phyloP scores from a whole-genome alignment of 257 asterid genomes.

The Verbascum thapsus region DNA sequence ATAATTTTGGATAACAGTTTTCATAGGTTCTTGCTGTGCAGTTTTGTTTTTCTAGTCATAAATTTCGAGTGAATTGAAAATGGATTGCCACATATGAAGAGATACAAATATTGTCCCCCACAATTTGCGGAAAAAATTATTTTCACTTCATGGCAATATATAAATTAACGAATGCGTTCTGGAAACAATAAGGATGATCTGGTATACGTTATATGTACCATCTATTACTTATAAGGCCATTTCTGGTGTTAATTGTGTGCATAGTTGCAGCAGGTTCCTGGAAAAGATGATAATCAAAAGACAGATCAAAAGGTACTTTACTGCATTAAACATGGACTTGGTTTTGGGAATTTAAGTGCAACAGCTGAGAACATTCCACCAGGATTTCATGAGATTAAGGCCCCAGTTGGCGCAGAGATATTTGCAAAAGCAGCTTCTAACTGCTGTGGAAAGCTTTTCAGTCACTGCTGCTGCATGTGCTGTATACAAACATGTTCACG shows the following conservation, averaged over 20 bases:
- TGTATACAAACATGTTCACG: conserved; percentile 61
- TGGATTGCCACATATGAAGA: too few relatives aligned
- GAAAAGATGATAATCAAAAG: conserved; percentile 36
- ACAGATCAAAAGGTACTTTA: conserved; percentile 34
- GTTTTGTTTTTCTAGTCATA: too few relatives aligned
- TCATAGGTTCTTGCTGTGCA: too few relatives aligned
- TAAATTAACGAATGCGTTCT: not conserved
- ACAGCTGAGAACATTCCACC: conserved; percentile 70
- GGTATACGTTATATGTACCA: not conserved
- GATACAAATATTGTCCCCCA: too few relatives aligned
- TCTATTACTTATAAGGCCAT: not conserved
- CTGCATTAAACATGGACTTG: conserved; percentile 43
- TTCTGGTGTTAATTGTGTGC: not conserved
- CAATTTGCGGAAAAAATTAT: too few relatives aligned
- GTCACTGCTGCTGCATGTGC: conserved; percentile 81
- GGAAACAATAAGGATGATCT: not conserved
- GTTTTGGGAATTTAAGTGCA: conserved; percentile 74
- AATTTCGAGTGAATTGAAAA: too few relatives aligned
- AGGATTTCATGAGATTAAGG: conserved; percentile 41
- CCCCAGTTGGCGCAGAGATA: conserved; percentile 59
- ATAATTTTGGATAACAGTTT: not conserved
- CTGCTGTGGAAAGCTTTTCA: conserved; percentile 69
- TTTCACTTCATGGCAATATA: not conserved
- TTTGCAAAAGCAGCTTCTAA: conserved; percentile 60
- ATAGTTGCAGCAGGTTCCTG: conserved; percentile 38